A percentile compares a stretch with the other conserved stretches of the same genome.
phyloP scores from a whole-genome alignment of 208 protist species.

The Leptomonas pyrrhocoris region DNA sequence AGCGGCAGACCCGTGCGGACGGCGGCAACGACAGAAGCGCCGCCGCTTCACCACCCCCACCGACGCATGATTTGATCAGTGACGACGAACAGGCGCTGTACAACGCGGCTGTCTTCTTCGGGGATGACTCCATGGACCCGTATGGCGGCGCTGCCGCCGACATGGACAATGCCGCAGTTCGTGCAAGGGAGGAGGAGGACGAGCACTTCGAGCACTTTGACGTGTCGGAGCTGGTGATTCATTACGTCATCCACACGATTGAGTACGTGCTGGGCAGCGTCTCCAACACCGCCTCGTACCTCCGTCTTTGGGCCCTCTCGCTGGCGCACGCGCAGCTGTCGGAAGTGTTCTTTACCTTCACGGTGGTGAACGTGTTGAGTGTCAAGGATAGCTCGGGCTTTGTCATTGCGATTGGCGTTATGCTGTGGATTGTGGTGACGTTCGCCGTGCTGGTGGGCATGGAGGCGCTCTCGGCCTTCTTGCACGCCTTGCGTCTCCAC shows the following conservation, averaged over 20 bases:
- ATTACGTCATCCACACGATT: slow-evolving; percentile 99
- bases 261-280: slow-evolving; percentile 99
- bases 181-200: slow-evolving; percentile 32
- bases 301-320: slow-evolving; percentile 99
- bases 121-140: slow-evolving; percentile 11
- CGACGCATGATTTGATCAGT: slow-evolving; percentile 14
- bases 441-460: slow-evolving; percentile 98
- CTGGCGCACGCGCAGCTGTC: slow-evolving; percentile 98
- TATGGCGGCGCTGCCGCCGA: slow-evolving; percentile 5
- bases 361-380: slow-evolving; percentile 51
- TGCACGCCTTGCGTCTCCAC: slow-evolving; percentile 98
- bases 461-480: slow-evolving; percentile 99
- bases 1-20: background rate
- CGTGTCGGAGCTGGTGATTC: slow-evolving; percentile 95
- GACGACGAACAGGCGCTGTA: slow-evolving; percentile 21
- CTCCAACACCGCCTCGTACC: slow-evolving; percentile 99
- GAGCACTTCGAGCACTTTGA: slow-evolving; percentile 72
- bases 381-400: slow-evolving; percentile 63
- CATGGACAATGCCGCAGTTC: background rate
- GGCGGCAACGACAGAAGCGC: background rate
- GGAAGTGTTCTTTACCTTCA: slow-evolving; percentile 92
- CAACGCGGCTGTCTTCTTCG: slow-evolving; percentile 17
- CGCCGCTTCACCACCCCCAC: background rate
- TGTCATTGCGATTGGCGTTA: slow-evolving; percentile 85
- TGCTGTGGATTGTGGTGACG: slow-evolving; percentile 93